phyloP scores from a whole-genome alignment of 2,329 filamentous ascomycete species.

The Venturia asperata region DNA sequence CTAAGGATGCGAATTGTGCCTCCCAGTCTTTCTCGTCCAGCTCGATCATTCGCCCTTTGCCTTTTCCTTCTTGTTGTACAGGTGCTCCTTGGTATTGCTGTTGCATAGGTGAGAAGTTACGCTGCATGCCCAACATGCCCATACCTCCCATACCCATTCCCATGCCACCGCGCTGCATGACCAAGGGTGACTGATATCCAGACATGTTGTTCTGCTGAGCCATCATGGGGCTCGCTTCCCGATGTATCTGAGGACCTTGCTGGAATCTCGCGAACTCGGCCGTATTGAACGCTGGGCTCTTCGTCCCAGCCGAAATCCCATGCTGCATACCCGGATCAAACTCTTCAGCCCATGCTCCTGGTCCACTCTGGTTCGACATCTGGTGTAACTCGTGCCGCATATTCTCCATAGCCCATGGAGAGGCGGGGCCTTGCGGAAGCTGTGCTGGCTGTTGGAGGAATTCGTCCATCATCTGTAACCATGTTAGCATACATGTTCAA shows the following conservation, averaged over 20 bases:
- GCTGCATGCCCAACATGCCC: slow-evolving; percentile 48
- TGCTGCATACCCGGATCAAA: slow-evolving; percentile 52
- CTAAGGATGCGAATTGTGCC: slow-evolving; percentile 87
- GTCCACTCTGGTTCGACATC: slow-evolving; percentile 44
- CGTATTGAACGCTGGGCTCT: slow-evolving; percentile 65
- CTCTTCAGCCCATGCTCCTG: slow-evolving; percentile 57
- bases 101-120: slow-evolving; percentile 37
- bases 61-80: slow-evolving; percentile 58
- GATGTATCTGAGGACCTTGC: slow-evolving; percentile 53
- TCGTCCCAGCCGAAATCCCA: slow-evolving; percentile 64
- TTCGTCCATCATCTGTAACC: slow-evolving; percentile 76
- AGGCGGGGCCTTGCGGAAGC: slow-evolving; percentile 47
- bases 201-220: slow-evolving; percentile 37
- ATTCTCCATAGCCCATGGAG: slow-evolving; percentile 61
- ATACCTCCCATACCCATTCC: slow-evolving; percentile 45
- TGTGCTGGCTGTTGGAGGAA: slow-evolving; percentile 75
- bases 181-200: slow-evolving; percentile 40
- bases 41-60: slow-evolving; percentile 76
- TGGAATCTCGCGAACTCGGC: slow-evolving; percentile 87
- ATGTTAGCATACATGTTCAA: slow-evolving; percentile 14
- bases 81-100: slow-evolving; percentile 22
- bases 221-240: slow-evolving; percentile 53
- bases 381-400: slow-evolving; percentile 55
- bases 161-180: slow-evolving; percentile 41
- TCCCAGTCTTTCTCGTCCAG: slow-evolving; percentile 93